A percentile compares a stretch with the other conserved stretches of the same genome.
Evolutionary conservation across 129 eudicot genomes (phyloP).

Genomic region (Artemisia annua): DNA sequence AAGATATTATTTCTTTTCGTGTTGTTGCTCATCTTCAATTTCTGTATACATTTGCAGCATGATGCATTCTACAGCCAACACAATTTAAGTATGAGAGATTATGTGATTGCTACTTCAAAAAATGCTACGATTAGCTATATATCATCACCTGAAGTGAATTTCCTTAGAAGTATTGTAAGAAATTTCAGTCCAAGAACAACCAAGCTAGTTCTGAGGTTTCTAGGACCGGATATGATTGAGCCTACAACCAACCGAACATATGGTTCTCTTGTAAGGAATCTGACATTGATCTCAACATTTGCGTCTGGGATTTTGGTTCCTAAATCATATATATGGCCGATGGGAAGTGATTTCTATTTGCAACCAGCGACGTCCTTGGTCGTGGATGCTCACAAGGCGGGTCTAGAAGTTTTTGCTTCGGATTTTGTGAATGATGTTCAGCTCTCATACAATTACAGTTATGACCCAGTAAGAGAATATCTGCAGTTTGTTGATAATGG

Average conservation of each 20-base stretch:
- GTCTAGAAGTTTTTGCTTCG: conserved; percentile 69
- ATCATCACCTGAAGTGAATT: conserved; percentile 84
- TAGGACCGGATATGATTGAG: conserved; percentile 52
- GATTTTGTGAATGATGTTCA: conserved; percentile 59
- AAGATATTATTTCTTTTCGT: no score
- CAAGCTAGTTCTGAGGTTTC: conserved; percentile 67
- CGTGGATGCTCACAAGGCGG: conserved; percentile 74
- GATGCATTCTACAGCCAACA: conserved; percentile 67
- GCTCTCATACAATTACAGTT: conserved; percentile 78
- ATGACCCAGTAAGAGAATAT: conserved; percentile 77
- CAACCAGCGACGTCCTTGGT: conserved; percentile 66
- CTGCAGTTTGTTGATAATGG: conserved; percentile 67
- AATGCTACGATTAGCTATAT: conserved; percentile 45
- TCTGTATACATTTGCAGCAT: conserved; percentile 30
- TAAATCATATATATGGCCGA: conserved; percentile 73
- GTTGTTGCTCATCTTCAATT: no score
- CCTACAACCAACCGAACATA: conserved; percentile 83
- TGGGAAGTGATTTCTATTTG: conserved; percentile 43
- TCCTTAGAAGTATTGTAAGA: conserved; percentile 52
- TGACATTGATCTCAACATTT: conserved; percentile 66
- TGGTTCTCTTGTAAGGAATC: conserved; percentile 63
- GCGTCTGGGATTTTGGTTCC: conserved; percentile 90
- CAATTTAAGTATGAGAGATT: conserved; percentile 73
- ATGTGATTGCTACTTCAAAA: conserved; percentile 47
- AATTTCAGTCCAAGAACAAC: conserved; percentile 48